phyloP scores from a whole-genome alignment of 108 stramenopile genomes.

The Bacterosira constricta region DNA sequence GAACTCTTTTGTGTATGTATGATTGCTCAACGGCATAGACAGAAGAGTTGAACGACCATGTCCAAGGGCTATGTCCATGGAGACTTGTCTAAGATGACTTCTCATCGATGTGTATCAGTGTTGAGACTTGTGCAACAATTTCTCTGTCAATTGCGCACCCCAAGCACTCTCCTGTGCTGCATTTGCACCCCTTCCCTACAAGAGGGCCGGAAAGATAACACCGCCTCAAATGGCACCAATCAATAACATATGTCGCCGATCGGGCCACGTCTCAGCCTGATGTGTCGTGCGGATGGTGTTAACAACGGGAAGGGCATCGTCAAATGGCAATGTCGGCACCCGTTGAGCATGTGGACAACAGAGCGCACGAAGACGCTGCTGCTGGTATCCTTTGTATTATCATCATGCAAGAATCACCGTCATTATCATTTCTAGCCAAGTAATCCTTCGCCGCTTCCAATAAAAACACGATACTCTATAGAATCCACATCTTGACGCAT shows the following conservation, averaged over 20 bases:
- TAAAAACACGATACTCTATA: conserved; percentile 89
- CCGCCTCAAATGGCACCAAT: too few species aligned
- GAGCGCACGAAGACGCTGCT: conserved; percentile 70
- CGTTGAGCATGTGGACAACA: conserved; percentile 65
- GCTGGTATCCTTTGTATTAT: conserved; percentile 55
- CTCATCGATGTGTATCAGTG: too few species aligned
- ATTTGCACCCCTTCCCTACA: conserved; percentile 89
- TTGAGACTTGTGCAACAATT: too few species aligned
- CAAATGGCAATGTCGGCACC: conserved; percentile 81
- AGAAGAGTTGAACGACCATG: too few species aligned
- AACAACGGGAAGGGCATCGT: conserved; percentile 58
- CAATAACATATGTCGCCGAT: conserved; percentile 88
- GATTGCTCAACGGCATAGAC: neutral
- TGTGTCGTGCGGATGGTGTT: conserved; percentile 92
- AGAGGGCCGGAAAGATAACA: too few species aligned
- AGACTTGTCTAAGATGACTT: too few species aligned
- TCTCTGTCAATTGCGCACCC: conserved; percentile 63
- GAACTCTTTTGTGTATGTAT: neutral
- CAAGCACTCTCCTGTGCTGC: conserved; percentile 96
- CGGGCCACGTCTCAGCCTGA: conserved; percentile 95
- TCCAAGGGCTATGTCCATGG: too few species aligned
- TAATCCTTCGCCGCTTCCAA: conserved; percentile 49
- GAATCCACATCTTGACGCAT: conserved; percentile 92
- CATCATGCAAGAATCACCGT: neutral
- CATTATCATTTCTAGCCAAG: neutral